These are phyloP conservation scores for Nannochloropsis salina DNA, from an alignment of 108 stramenopile genomes.

Conservation along the genomic window DNA sequence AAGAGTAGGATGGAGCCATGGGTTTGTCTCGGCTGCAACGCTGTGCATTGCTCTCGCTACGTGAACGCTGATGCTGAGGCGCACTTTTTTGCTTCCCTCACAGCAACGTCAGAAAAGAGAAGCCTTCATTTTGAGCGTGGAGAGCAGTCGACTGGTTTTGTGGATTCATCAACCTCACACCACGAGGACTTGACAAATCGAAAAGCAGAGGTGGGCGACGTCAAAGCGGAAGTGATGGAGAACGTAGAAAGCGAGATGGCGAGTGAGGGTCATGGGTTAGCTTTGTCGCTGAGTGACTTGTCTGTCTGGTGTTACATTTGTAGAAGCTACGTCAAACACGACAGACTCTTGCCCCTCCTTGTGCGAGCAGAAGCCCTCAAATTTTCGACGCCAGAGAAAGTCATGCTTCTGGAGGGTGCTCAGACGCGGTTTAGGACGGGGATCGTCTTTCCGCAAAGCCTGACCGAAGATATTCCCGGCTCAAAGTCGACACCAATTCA, in stretches of 20 bases:
- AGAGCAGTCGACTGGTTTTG: neutral
- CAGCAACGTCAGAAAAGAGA: neutral
- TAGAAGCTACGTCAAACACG: neutral
- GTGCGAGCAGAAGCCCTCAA: neutral
- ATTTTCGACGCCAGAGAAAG: neutral
- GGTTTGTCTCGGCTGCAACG: neutral
- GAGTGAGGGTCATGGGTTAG: neutral
- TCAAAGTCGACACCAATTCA: neutral
- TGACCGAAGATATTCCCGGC: neutral
- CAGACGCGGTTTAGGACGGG: neutral
- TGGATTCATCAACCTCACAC: too few species aligned
- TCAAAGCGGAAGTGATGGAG: neutral
- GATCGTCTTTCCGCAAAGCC: neutral
- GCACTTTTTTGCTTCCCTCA: constrained; percentile 9
- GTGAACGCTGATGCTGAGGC: constrained; percentile 17
- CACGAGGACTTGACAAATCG: neutral
- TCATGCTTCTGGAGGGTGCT: neutral
- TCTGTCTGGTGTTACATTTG: neutral
- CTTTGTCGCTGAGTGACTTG: constrained; percentile 17
- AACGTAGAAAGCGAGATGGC: neutral
- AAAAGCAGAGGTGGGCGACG: neutral
- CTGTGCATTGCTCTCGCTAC: neutral
- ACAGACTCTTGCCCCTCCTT: neutral
- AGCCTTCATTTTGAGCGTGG: neutral
- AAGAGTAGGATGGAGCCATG: neutral